Evolutionary conservation across 345 rosid genomes (phyloP).

Genomic region (Eucalyptus erythrocorys): DNA sequence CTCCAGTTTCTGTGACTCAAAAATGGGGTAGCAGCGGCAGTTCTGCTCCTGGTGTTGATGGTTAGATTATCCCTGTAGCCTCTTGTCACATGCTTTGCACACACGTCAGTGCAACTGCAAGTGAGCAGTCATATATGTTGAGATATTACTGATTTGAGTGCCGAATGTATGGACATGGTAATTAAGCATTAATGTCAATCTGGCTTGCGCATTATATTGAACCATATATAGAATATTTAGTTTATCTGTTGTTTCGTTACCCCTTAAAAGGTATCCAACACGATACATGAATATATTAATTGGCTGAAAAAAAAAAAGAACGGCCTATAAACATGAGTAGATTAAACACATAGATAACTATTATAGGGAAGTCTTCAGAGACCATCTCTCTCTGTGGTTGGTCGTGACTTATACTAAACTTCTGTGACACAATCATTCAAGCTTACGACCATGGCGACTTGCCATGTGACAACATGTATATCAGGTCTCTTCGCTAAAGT

Average conservation of each 20-base stretch:
- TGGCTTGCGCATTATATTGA: too few species aligned
- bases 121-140: neutral
- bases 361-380: neutral
- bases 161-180: neutral
- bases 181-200: too few species aligned
- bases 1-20: neutral
- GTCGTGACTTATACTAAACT: neutral
- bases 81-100: neutral
- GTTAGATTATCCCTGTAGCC: neutral
- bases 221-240: too few species aligned
- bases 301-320: too few species aligned
- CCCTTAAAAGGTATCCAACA: neutral
- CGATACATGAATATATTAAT: neutral
- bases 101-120: neutral
- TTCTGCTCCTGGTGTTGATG: neutral
- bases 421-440: neutral
- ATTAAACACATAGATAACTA: neutral
- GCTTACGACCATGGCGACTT: neutral
- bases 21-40: neutral
- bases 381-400: neutral
- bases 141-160: neutral
- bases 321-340: neutral
- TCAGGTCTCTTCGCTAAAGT: neutral
- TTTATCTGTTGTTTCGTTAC: too few species aligned
- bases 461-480: neutral